These are phyloP conservation scores for Radiomyces spectabilis DNA, from an alignment of 192 early-diverging fungal genomes.

Conservation along the genomic window DNA sequence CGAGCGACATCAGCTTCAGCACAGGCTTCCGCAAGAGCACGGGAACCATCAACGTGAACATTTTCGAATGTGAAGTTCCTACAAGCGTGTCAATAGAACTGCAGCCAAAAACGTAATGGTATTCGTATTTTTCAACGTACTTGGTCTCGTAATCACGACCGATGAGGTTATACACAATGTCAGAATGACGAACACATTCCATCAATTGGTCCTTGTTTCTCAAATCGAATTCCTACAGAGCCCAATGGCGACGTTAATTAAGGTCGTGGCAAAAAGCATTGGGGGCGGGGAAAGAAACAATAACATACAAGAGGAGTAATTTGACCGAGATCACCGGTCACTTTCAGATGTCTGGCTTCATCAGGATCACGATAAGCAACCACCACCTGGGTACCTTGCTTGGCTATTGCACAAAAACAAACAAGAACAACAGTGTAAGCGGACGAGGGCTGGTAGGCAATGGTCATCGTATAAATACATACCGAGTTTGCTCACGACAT, in stretches of 20 bases:
- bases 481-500: constrained; percentile 88
- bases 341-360: constrained; percentile 78
- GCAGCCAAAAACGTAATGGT: background rate
- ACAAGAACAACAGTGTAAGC: background rate
- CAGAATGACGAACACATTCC: constrained; percentile 85
- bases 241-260: background rate
- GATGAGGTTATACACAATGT: constrained; percentile 92
- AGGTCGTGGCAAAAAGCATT: background rate
- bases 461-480: constrained; percentile 7
- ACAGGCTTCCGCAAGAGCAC: constrained; percentile 69
- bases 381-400: constrained; percentile 86
- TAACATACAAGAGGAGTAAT: constrained; percentile 66
- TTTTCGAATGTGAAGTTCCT: constrained; percentile 87
- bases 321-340: constrained; percentile 93
- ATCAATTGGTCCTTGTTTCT: constrained; percentile 78
- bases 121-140: constrained; percentile 28
- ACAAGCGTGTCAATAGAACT: background rate
- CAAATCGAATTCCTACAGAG: constrained; percentile 73
- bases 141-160: constrained; percentile 89
- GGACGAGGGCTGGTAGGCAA: background rate
- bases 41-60: constrained; percentile 80
- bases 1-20: constrained; percentile 75
- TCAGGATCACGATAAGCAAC: constrained; percentile 86
- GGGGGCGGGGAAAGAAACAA: no score
- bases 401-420: constrained; percentile 37